Conservation (phyloP, 495 filamentous ascomycete species). For the Penicillium tannophilum region DNA sequence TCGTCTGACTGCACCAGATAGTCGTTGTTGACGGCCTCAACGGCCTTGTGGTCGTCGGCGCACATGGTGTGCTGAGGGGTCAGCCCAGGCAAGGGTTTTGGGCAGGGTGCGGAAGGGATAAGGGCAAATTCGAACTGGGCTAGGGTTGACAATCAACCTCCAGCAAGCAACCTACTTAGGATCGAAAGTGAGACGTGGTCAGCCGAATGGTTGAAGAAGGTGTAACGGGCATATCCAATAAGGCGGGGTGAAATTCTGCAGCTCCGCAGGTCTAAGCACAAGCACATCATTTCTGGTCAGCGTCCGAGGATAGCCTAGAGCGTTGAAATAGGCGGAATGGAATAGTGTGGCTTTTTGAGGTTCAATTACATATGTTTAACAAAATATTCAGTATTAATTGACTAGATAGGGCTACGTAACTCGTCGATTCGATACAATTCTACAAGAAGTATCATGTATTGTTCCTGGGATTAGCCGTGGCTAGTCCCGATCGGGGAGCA, state of each 20-base stretch:
- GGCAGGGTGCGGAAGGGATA: neutral
- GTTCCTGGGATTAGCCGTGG: slow-evolving; percentile 16
- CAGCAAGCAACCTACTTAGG: neutral
- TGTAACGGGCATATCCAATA: slow-evolving; percentile 3
- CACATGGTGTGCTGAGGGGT: slow-evolving; percentile 21
- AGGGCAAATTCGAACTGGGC: neutral
- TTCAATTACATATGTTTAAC: too few relatives aligned
- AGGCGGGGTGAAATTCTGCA: slow-evolving; percentile 17
- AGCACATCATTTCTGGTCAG: slow-evolving; percentile 3
- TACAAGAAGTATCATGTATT: slow-evolving; percentile 25
- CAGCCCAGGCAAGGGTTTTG: neutral
- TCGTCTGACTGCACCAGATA: slow-evolving; percentile 66
- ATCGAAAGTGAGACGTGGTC: slow-evolving; percentile 6
- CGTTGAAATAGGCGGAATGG: neutral
- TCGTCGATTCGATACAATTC: too few relatives aligned
- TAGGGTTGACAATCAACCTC: slow-evolving; percentile 1
- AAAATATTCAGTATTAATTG: too few relatives aligned
- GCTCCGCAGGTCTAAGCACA: slow-evolving; percentile 13
- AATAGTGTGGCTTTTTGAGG: too few relatives aligned
- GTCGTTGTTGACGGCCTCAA: slow-evolving; percentile 59
- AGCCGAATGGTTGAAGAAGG: slow-evolving; percentile 1
- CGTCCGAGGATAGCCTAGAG: neutral
- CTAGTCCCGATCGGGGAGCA: slow-evolving; percentile 40
- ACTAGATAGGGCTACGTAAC: too few relatives aligned
- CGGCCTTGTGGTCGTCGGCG: slow-evolving; percentile 26